These are phyloP conservation scores for Tylopilus sp. DNA, from an alignment of 1,284 basidiomycete genomes.

Conservation along the genomic window DNA sequence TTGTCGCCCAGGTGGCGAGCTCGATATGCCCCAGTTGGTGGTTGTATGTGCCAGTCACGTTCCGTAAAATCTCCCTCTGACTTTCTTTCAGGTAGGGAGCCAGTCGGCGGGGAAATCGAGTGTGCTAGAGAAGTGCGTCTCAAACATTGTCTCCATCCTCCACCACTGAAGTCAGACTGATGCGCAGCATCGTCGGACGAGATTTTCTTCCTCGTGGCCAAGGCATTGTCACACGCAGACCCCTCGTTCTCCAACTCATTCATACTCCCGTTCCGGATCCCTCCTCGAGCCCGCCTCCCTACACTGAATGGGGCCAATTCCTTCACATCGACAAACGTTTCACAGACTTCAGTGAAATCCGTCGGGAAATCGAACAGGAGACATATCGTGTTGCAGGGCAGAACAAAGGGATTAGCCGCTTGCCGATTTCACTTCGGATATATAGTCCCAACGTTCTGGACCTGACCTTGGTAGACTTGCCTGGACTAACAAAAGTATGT, in stretches of 20 bases:
- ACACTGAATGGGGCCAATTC: constrained; percentile 94
- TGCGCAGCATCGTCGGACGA: constrained; percentile 79
- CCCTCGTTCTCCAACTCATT: constrained; percentile 92
- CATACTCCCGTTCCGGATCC: constrained; percentile 68
- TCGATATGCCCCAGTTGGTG: constrained; percentile 83
- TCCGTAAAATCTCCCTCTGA: neutral
- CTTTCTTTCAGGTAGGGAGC: constrained; percentile 64
- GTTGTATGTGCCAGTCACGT: constrained; percentile 51
- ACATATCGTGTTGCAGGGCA: constrained; percentile 97
- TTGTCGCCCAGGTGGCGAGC: constrained; percentile 61
- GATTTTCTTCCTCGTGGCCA: constrained; percentile 94
- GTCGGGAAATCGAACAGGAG: constrained; percentile 97
- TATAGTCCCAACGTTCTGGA: constrained; percentile 95
- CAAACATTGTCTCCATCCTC: constrained; percentile 6
- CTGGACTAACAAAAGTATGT: constrained; percentile 89
- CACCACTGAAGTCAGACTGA: constrained; percentile 1
- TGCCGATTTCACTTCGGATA: constrained; percentile 93
- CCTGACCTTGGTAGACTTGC: constrained; percentile 92
- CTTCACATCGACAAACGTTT: constrained; percentile 95
- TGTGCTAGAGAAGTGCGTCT: constrained; percentile 76
- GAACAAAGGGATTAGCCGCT: constrained; percentile 97
- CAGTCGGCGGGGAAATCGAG: constrained; percentile 86
- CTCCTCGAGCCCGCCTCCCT: constrained; percentile 42
- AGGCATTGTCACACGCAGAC: constrained; percentile 94
- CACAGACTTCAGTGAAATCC: constrained; percentile 91